Evolutionary conservation across 169 alveolate genomes (phyloP).

Genomic region (Eimeria acervulina): DNA sequence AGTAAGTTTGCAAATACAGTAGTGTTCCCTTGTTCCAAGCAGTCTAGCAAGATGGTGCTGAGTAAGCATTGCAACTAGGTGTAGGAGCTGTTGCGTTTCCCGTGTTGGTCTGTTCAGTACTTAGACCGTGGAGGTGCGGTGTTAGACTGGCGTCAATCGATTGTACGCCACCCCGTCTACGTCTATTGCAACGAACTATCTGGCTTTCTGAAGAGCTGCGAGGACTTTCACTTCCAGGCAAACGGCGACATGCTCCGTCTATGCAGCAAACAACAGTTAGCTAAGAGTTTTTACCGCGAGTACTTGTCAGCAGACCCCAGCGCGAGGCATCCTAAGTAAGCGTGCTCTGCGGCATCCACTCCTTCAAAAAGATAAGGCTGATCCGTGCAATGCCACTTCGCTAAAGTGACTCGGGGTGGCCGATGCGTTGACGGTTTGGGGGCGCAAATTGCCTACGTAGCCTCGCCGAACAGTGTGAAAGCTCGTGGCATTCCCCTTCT

Average conservation of each 20-base stretch:
- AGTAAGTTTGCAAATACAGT: background rate
- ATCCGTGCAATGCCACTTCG: background rate
- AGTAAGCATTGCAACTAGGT: background rate
- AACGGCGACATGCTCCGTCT: slow-evolving; percentile 78
- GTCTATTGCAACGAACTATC: slow-evolving; percentile 77
- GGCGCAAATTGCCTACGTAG: background rate
- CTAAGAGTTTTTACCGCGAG: slow-evolving; percentile 66
- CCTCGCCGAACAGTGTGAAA: background rate
- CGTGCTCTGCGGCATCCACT: background rate
- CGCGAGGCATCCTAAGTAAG: slow-evolving; percentile 77
- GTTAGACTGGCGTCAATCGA: slow-evolving; percentile 37
- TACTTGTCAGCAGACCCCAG: slow-evolving; percentile 67
- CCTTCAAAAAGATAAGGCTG: background rate
- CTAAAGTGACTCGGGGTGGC: background rate
- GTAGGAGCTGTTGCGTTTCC: background rate
- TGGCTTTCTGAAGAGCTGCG: slow-evolving; percentile 74
- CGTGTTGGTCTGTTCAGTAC: slow-evolving; percentile 20
- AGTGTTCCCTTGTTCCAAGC: background rate
- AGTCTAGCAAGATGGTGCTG: background rate
- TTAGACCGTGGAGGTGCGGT: slow-evolving; percentile 1
- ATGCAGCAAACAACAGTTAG: slow-evolving; percentile 55
- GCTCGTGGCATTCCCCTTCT: background rate
- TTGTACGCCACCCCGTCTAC: slow-evolving; percentile 79
- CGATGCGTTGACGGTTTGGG: background rate
- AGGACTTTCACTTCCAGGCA: slow-evolving; percentile 72